phyloP scores from a whole-genome alignment of 2,329 filamentous ascomycete species.

The Furcasterigmium furcatum region DNA sequence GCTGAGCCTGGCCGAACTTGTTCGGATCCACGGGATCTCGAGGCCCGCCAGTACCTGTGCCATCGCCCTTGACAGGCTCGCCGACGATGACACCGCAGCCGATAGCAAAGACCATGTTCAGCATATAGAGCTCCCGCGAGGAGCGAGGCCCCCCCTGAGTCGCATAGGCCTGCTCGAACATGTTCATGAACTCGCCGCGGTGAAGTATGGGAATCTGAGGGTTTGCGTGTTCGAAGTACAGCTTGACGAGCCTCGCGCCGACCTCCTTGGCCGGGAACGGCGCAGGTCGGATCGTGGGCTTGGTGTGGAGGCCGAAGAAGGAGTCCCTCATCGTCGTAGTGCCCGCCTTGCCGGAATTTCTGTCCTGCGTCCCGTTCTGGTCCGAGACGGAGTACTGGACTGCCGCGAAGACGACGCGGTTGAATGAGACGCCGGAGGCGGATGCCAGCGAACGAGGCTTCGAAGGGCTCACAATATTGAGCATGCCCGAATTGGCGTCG shows the following conservation, averaged over 20 bases:
- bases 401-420: conserved; percentile 88
- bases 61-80: conserved; percentile 49
- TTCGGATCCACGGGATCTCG: conserved; percentile 20
- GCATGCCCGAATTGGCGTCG: conserved; percentile 48
- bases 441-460: conserved; percentile 81
- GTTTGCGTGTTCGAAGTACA: conserved; percentile 96
- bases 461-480: conserved; percentile 73
- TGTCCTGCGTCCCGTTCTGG: conserved; percentile 52
- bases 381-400: conserved; percentile 71
- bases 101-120: conserved; percentile 97
- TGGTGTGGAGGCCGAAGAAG: conserved; percentile 94
- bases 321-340: conserved; percentile 87
- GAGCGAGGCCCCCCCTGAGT: conserved; percentile 64
- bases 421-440: conserved; percentile 89
- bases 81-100: conserved; percentile 89
- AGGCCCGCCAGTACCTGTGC: conserved; percentile 24
- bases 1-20: conserved; percentile 58
- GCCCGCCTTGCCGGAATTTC: conserved; percentile 39
- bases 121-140: conserved; percentile 81
- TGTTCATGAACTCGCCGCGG: conserved; percentile 81
- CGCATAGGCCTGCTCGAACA: conserved; percentile 80
- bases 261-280: conserved; percentile 77
- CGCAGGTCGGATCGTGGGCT: conserved; percentile 81
- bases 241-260: conserved; percentile 67
- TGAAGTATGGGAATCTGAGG: conserved; percentile 94